Conservation (phyloP, 192 early-diverging fungal species). For the Phlyctochytrium arcticum region DNA sequence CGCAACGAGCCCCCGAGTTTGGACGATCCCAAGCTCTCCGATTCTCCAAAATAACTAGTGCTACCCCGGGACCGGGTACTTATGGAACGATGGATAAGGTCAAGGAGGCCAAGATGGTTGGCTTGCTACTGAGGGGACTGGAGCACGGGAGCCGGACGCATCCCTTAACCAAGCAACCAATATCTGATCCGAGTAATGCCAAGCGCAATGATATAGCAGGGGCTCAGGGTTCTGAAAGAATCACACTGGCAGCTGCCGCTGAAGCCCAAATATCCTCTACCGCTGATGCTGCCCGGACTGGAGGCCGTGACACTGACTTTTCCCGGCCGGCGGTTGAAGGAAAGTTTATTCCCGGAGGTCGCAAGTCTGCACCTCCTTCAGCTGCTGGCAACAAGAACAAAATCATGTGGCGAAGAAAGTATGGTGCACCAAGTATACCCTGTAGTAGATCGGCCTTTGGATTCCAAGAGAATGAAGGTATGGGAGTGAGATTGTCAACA, state of each 20-base stretch:
- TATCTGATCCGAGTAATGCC: too few relatives aligned
- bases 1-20: slow-evolving; percentile 40
- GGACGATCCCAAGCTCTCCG: slow-evolving; percentile 39
- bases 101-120: too few relatives aligned
- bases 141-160: slow-evolving; percentile 17
- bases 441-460: slow-evolving; percentile 38
- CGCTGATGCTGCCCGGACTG: not conserved
- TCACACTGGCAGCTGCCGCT: not conserved
- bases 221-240: too few relatives aligned
- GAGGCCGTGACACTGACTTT: not conserved
- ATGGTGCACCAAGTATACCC: slow-evolving; percentile 50
- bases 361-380: not conserved
- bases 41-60: slow-evolving; percentile 26
- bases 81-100: slow-evolving; percentile 31
- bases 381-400: not conserved
- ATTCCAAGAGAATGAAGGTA: slow-evolving; percentile 46
- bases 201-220: too few relatives aligned
- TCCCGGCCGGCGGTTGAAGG: not conserved
- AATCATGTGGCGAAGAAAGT: slow-evolving; percentile 50
- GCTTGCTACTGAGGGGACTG: slow-evolving; percentile 20
- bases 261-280: not conserved
- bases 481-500: too few relatives aligned
- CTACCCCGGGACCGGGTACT: slow-evolving; percentile 42
- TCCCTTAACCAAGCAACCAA: slow-evolving; percentile 21
- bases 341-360: not conserved